A percentile compares a stretch with the other conserved stretches of the same genome.
Evolutionary conservation across 2,329 filamentous ascomycete genomes (phyloP).

Genomic region (Fusarium bactridioides): DNA sequence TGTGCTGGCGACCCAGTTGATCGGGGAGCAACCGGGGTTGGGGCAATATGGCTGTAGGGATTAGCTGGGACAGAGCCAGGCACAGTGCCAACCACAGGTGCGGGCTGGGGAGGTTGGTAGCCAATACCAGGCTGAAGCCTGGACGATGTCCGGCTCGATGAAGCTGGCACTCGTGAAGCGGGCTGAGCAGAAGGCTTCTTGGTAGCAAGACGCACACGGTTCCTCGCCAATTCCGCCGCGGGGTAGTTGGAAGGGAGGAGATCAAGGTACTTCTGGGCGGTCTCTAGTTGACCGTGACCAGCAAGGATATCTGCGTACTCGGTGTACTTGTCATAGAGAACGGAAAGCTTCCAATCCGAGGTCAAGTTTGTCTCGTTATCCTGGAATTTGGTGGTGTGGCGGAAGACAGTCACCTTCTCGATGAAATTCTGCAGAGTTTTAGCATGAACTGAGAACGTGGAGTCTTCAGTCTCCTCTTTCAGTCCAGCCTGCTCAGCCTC

Average conservation of each 20-base stretch:
- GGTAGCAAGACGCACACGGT: conserved; percentile 85
- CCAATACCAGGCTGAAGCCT: conserved; percentile 53
- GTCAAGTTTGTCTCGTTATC: conserved; percentile 76
- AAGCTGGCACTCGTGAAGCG: conserved; percentile 36
- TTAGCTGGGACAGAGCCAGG: conserved; percentile 40
- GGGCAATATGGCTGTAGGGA: conserved; percentile 55
- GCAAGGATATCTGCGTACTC: conserved; percentile 97
- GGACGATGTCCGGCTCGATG: conserved; percentile 47
- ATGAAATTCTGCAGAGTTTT: conserved; percentile 90
- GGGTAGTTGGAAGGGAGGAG: conserved; percentile 85
- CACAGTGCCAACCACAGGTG: conserved; percentile 33
- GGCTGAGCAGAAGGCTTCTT: conserved; percentile 53
- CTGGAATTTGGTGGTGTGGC: conserved; percentile 89
- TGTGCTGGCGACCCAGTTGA: conserved; percentile 40
- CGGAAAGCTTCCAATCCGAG: conserved; percentile 86
- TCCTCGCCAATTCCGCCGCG: conserved; percentile 85
- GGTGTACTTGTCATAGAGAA: conserved; percentile 92
- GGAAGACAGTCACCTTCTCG: conserved; percentile 97
- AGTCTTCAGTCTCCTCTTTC: conserved; percentile 73
- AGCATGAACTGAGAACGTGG: conserved; percentile 91
- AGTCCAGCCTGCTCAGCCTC: conserved; percentile 82
- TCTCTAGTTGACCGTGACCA: conserved; percentile 83
- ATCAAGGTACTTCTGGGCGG: conserved; percentile 91
- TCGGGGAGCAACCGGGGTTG: conserved; percentile 32
- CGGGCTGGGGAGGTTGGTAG: conserved; percentile 59